A percentile compares a stretch with the other conserved stretches of the same genome.
phyloP scores from a whole-genome alignment of 2,329 filamentous ascomycete species.

The Alternaria infectoria region DNA sequence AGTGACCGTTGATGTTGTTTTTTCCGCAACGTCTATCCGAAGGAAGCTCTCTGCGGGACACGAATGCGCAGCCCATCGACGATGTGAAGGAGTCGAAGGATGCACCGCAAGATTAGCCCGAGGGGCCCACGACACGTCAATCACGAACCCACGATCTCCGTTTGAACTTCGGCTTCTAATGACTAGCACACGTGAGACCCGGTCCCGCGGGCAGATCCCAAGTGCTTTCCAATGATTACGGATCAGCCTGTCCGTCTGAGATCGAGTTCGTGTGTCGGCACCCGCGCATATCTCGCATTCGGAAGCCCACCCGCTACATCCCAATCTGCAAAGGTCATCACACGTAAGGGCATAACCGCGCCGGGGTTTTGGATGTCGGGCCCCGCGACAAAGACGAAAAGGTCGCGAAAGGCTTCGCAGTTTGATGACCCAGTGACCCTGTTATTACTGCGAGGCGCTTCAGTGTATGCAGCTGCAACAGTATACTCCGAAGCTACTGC shows the following conservation, averaged over 20 bases:
- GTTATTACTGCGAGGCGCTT: background rate
- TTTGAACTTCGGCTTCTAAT: conserved; percentile 24
- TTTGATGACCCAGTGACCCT: conserved; percentile 2
- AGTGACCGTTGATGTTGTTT: conserved; percentile 2
- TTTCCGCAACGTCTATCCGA: conserved; percentile 1
- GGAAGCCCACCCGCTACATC: conserved; percentile 7
- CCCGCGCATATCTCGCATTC: conserved; percentile 11
- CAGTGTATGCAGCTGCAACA: conserved; percentile 19
- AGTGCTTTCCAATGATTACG: conserved; percentile 6
- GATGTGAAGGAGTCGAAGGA: conserved; percentile 14
- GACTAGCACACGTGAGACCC: conserved; percentile 18
- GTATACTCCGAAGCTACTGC: conserved; percentile 31
- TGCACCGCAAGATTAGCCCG: conserved; percentile 12
- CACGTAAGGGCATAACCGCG: conserved; percentile 1
- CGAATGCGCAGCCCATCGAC: conserved; percentile 3
- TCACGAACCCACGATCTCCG: conserved; percentile 21
- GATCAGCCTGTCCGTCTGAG: conserved; percentile 6
- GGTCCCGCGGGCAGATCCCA: conserved; percentile 17
- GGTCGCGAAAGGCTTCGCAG: background rate
- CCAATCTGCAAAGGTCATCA: conserved; percentile 9
- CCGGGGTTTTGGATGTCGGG: conserved; percentile 1
- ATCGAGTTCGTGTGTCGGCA: conserved; percentile 10
- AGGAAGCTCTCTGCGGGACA: background rate
- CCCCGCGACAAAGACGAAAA: background rate
- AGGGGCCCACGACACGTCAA: conserved; percentile 19